Evolutionary conservation across 495 filamentous ascomycete species (phyloP).

Genomic region (Trichoderma reesei): DNA sequence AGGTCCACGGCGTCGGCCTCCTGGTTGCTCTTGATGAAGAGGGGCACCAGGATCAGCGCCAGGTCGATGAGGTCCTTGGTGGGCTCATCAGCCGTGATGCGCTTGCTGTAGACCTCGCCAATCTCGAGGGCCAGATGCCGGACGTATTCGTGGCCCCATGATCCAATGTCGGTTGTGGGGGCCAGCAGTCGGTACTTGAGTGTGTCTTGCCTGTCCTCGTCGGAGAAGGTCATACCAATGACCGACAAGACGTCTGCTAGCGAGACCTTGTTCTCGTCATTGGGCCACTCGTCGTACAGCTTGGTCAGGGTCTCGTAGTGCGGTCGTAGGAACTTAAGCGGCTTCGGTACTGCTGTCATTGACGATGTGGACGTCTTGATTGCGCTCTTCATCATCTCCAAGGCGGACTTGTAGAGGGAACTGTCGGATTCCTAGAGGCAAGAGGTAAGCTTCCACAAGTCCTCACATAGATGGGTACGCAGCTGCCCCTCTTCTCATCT

Average conservation of each 20-base stretch:
- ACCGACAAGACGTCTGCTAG: conserved; percentile 94
- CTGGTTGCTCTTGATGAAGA: conserved; percentile 93
- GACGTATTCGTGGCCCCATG: conserved; percentile 98
- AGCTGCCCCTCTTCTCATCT: neutral
- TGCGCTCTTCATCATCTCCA: conserved; percentile 91
- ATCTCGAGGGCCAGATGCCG: conserved; percentile 93
- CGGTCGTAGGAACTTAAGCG: conserved; percentile 92
- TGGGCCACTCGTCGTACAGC: conserved; percentile 80
- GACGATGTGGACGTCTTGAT: conserved; percentile 99
- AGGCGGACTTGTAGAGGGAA: conserved; percentile 77
- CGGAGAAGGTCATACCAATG: conserved; percentile 97
- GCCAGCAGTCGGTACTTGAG: conserved; percentile 89
- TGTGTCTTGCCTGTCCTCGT: conserved; percentile 90
- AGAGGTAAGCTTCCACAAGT: conserved; percentile 1
- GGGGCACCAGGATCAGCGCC: conserved; percentile 73
- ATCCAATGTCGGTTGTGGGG: conserved; percentile 83
- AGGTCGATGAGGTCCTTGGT: conserved; percentile 71
- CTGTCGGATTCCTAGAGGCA: conserved; percentile 64
- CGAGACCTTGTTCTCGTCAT: conserved; percentile 73
- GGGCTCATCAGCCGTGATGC: conserved; percentile 47
- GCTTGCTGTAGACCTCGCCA: conserved; percentile 81
- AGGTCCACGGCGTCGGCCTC: conserved; percentile 97
- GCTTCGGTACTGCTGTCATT: conserved; percentile 98
- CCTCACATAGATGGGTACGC: neutral
- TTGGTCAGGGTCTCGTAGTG: conserved; percentile 82